Conservation (phyloP, 306 rosid genomes). For the Acacia melanoxylon region DNA sequence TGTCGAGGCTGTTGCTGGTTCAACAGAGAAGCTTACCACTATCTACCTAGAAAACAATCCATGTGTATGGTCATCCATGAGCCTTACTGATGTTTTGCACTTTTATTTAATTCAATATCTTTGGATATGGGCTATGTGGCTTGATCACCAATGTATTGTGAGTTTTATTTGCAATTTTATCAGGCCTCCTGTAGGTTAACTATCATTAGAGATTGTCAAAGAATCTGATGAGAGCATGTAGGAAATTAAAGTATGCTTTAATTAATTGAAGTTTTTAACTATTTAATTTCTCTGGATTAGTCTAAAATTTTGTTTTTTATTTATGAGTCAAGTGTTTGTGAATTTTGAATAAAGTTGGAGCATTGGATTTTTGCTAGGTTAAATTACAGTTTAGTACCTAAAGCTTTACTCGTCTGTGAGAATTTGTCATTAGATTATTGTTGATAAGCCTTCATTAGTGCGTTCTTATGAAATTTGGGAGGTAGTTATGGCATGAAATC, state of each 20-base stretch:
- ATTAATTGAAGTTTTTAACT: background rate
- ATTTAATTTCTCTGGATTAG: background rate
- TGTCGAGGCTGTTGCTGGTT: conserved; percentile 75
- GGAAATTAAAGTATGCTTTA: background rate
- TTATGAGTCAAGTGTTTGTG: background rate
- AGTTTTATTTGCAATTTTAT: conserved; percentile 1
- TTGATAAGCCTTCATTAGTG: background rate
- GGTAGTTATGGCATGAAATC: background rate
- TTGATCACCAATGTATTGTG: background rate
- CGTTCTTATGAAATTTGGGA: background rate
- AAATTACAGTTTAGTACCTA: background rate
- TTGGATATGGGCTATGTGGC: background rate
- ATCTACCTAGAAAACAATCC: conserved; percentile 90
- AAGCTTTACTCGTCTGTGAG: background rate
- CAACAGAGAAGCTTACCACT: conserved; percentile 80
- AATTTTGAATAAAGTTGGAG: background rate
- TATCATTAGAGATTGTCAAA: conserved; percentile 4
- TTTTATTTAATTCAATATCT: background rate
- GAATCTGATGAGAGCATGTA: conserved; percentile 18
- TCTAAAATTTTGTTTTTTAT: background rate
- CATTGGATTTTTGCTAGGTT: background rate
- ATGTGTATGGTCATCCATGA: conserved; percentile 59
- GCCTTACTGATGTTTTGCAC: background rate
- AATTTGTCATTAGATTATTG: background rate
- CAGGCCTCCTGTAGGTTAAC: conserved; percentile 14